A percentile compares a stretch with the other conserved stretches of the same genome.
Conservation (phyloP, 331 rosid genomes). For the Acacia concinna region DNA sequence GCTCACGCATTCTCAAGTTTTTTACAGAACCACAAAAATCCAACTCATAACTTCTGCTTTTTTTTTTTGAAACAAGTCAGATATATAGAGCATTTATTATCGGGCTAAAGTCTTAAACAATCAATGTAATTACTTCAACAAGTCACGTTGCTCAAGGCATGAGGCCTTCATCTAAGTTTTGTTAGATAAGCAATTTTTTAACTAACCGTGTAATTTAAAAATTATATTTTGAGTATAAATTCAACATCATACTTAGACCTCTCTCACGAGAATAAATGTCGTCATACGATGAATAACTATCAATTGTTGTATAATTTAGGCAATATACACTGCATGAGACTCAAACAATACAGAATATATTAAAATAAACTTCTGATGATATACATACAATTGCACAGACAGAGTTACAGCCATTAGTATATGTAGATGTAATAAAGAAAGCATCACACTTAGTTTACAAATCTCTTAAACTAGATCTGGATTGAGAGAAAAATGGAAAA, state of each 20-base stretch:
- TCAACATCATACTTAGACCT: background rate
- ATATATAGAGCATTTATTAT: background rate
- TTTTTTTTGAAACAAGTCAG: background rate
- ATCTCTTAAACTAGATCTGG: too few species aligned
- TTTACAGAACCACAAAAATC: background rate
- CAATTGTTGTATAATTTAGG: background rate
- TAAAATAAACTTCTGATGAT: background rate
- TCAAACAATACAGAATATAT: background rate
- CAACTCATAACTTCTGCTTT: background rate
- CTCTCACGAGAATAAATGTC: background rate
- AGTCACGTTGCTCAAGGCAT: background rate
- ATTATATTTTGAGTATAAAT: background rate
- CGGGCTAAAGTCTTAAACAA: background rate
- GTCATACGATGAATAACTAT: background rate
- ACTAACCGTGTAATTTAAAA: background rate
- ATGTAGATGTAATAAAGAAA: background rate
- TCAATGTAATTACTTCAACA: background rate
- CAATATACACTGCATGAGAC: background rate
- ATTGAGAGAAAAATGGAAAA: too few species aligned
- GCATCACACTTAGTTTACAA: slow-evolving; percentile 32
- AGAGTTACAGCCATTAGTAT: slow-evolving; percentile 5
- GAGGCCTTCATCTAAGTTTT: background rate
- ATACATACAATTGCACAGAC: slow-evolving; percentile 26
- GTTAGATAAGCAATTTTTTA: background rate
- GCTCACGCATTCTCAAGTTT: background rate